These are phyloP conservation scores for Chlorella sorokiniana DNA, from an alignment of 139 green algal genomes.

Conservation along the genomic window DNA sequence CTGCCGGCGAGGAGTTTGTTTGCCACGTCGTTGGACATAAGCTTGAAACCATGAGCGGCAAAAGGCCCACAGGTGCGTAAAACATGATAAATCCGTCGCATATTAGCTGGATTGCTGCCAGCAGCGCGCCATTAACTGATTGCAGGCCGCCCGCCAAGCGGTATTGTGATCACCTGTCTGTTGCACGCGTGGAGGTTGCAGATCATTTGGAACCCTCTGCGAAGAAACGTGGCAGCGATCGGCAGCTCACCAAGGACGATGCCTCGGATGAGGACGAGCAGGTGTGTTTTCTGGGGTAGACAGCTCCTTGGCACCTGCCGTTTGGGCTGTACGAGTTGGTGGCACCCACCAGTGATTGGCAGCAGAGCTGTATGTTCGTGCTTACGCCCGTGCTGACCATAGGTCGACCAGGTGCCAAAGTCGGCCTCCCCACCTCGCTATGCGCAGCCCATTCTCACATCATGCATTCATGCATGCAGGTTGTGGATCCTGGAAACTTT, in stretches of 20 bases:
- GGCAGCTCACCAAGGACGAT: conserved; percentile 73
- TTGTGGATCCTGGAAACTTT: conserved; percentile 54
- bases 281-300: too few relatives aligned
- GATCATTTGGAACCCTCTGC: conserved; percentile 58
- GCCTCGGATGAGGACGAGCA: conserved; percentile 47
- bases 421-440: too few relatives aligned
- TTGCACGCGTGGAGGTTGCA: too few relatives aligned
- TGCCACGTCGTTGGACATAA: not conserved
- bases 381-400: too few relatives aligned
- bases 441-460: not conserved
- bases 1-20: not conserved
- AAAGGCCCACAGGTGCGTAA: not conserved
- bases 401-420: too few relatives aligned
- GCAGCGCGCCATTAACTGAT: too few relatives aligned
- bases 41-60: not conserved
- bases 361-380: too few relatives aligned
- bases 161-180: too few relatives aligned
- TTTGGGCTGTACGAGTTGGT: not conserved
- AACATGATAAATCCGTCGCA: too few relatives aligned
- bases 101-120: too few relatives aligned
- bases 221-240: conserved; percentile 63
- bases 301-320: too few relatives aligned
- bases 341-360: not conserved
- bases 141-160: too few relatives aligned
- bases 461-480: not conserved